These are phyloP conservation scores for Rhizoctonia solani DNA, from an alignment of 1,284 basidiomycete genomes.

Conservation along the genomic window DNA sequence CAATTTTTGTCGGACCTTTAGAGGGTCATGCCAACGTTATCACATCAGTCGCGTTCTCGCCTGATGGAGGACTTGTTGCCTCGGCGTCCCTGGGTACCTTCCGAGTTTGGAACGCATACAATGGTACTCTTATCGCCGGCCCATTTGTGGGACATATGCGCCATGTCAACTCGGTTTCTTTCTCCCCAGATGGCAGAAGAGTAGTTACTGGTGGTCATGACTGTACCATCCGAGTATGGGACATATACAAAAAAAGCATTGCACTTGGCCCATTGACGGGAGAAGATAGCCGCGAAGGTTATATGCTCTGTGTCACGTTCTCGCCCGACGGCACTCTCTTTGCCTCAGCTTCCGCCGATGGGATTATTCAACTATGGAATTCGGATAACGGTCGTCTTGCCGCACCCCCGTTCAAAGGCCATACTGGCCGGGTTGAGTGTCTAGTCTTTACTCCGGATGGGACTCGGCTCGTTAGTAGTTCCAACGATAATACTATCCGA, in stretches of 20 bases:
- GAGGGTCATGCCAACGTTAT: not conserved
- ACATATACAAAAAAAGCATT: not conserved
- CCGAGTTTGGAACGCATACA: conserved; percentile 18
- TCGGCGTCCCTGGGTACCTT: conserved; percentile 2
- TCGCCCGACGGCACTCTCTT: conserved; percentile 8
- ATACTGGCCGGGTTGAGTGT: not conserved
- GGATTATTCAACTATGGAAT: conserved; percentile 15
- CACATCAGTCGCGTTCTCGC: conserved; percentile 16
- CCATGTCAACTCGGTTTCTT: conserved; percentile 2
- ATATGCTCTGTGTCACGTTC: not conserved
- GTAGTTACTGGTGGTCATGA: conserved; percentile 23
- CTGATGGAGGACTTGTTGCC: conserved; percentile 24
- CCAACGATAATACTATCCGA: conserved; percentile 21
- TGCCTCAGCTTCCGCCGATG: not conserved
- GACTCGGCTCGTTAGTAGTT: conserved; percentile 8
- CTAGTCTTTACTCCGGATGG: not conserved
- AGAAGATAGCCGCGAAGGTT: not conserved
- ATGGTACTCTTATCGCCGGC: not conserved
- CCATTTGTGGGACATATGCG: conserved; percentile 30
- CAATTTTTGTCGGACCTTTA: not conserved
- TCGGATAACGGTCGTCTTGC: not conserved
- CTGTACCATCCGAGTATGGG: conserved; percentile 24
- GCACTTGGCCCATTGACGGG: not conserved
- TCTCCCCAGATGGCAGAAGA: conserved; percentile 23
- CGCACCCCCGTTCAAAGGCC: not conserved